Conservation (phyloP, 2,329 filamentous ascomycete species). For the Coniochaeta ligniaria region DNA sequence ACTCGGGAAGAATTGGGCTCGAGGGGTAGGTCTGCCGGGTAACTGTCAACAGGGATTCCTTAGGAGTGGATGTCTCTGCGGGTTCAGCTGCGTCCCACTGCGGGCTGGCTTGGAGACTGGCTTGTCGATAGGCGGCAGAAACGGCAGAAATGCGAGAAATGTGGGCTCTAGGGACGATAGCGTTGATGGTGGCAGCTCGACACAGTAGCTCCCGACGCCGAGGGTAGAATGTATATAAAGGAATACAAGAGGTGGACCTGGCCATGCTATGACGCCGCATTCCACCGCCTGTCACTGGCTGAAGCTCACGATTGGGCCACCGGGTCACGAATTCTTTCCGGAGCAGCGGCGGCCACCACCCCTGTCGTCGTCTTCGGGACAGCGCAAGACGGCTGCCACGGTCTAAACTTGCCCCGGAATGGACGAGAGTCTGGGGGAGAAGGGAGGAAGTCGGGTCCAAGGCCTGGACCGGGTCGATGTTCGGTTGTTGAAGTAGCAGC, state of each 20-base stretch:
- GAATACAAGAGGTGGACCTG: conserved; percentile 3
- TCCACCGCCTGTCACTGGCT: conserved; percentile 7
- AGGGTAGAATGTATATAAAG: conserved; percentile 8
- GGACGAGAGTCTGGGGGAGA: not conserved
- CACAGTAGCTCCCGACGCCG: conserved; percentile 7
- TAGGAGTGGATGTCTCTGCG: not conserved
- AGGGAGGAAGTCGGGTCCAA: not conserved
- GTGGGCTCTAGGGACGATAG: conserved; percentile 3
- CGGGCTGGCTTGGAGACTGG: not conserved
- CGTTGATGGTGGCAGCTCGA: conserved; percentile 2
- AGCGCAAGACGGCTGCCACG: not conserved
- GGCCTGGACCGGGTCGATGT: not conserved
- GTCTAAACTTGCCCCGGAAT: conserved; percentile 1
- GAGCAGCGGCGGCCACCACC: conserved; percentile 4
- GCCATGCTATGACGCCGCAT: conserved; percentile 1
- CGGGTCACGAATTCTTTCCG: conserved; percentile 9
- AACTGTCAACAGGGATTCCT: not conserved
- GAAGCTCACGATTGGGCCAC: conserved; percentile 6
- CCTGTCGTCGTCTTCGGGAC: conserved; percentile 1
- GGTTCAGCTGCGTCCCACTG: not conserved
- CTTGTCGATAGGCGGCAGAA: not conserved
- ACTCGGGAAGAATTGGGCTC: conserved; percentile 2
- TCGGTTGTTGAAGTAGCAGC: not conserved
- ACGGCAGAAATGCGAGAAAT: not conserved
- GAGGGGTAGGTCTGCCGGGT: not conserved